A percentile compares a stretch with the other conserved stretches of the same genome.
These are phyloP conservation scores for Thinopyrum elongatum DNA, from an alignment of 176 grass and related monocot genomes.

Conservation along the genomic window DNA sequence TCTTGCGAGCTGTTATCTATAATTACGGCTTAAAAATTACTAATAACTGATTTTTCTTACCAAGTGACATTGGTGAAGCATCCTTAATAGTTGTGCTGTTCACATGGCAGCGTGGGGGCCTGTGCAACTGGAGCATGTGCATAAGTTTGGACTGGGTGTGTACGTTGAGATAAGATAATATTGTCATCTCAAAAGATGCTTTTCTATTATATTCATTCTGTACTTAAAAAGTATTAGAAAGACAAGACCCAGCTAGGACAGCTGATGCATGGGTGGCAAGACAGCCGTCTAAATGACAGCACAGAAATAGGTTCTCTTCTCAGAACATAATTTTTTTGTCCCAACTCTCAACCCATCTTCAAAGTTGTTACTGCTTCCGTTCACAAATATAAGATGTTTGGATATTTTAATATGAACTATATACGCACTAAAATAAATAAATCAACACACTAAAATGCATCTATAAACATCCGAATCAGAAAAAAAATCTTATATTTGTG, in stretches of 20 bases:
- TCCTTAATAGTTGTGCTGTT: neutral
- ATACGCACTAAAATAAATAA: too few relatives aligned
- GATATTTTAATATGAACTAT: too few relatives aligned
- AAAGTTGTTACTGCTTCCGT: too few relatives aligned
- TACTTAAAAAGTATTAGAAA: constrained; percentile 6
- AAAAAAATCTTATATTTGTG: too few relatives aligned
- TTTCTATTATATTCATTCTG: neutral
- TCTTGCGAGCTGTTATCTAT: neutral
- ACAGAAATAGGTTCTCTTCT: neutral
- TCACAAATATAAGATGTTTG: too few relatives aligned
- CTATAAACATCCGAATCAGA: too few relatives aligned
- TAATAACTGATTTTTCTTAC: neutral
- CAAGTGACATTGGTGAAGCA: neutral
- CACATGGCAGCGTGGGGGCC: constrained; percentile 21
- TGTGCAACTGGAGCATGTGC: constrained; percentile 34
- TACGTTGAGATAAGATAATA: constrained; percentile 27
- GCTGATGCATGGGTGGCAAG: neutral
- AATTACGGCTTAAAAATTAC: neutral
- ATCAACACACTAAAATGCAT: too few relatives aligned
- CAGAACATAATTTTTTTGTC: neutral
- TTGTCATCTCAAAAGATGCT: constrained; percentile 37
- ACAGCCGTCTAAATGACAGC: neutral
- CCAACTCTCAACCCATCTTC: neutral
- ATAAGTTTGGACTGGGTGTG: constrained; percentile 7
- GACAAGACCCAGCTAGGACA: constrained; percentile 4